Conservation (phyloP, 805 yeast genomes). For the Zygosaccharomyces rouxii region DNA sequence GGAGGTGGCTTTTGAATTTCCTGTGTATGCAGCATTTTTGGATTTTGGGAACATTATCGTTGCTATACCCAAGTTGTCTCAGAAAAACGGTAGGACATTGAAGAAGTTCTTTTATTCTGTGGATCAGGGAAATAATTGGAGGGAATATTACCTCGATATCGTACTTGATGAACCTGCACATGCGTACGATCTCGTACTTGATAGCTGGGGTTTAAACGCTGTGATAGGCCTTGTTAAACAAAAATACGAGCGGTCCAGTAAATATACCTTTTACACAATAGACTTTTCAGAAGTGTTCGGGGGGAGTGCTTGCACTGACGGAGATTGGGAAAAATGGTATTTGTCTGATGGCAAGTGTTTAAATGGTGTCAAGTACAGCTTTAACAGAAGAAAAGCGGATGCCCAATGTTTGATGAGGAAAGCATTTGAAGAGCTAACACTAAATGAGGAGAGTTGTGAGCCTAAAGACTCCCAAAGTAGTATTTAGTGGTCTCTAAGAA, state of each 20-base stretch:
- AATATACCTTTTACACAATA: conserved; percentile 34
- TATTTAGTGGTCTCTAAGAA: too few relatives aligned
- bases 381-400: conserved; percentile 56
- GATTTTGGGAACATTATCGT: conserved; percentile 72
- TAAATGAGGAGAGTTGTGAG: conserved; percentile 51
- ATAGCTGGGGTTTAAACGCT: conserved; percentile 64
- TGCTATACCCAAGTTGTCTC: conserved; percentile 47
- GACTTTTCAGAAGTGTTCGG: conserved; percentile 55
- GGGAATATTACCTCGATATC: conserved; percentile 43
- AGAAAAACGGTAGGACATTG: too few relatives aligned
- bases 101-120: conserved; percentile 45
- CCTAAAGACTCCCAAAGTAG: too few relatives aligned
- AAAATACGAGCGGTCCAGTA: conserved; percentile 28
- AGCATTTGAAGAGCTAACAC: conserved; percentile 36
- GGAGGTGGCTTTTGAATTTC: conserved; percentile 49
- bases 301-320: conserved; percentile 38
- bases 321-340: conserved; percentile 62
- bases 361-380: conserved; percentile 61
- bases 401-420: conserved; percentile 50
- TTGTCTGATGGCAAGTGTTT: conserved; percentile 45
- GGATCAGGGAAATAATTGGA: conserved; percentile 74
- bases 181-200: conserved; percentile 38
- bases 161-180: conserved; percentile 34
- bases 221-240: conserved; percentile 50
- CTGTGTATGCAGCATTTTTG: conserved; percentile 57